Percentiles rank a stretch among this genome's conserved stretches.
Evolutionary conservation across 2,329 filamentous ascomycete genomes (phyloP).

Genomic region (Fusarium pseudoanthophilum): DNA sequence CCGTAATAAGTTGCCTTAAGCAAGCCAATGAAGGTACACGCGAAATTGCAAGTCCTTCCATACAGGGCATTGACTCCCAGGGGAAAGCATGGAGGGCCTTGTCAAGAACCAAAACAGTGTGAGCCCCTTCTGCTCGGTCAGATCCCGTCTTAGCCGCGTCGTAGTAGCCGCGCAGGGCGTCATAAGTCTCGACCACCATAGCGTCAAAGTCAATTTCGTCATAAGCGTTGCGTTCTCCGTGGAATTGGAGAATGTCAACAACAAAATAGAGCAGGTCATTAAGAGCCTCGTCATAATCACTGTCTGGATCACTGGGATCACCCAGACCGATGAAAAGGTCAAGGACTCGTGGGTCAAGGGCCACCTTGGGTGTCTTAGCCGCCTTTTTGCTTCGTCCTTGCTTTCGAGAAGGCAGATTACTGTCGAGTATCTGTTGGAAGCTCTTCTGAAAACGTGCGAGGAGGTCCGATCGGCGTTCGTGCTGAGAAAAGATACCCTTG

Average conservation of each 20-base stretch:
- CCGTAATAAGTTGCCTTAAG: constrained; percentile 78
- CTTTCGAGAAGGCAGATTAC: constrained; percentile 84
- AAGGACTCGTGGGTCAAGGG: constrained; percentile 72
- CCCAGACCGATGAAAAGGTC: constrained; percentile 91
- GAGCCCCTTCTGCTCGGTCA: constrained; percentile 59
- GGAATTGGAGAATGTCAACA: constrained; percentile 95
- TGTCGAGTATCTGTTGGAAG: constrained; percentile 83
- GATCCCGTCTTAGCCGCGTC: constrained; percentile 55
- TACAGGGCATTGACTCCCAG: constrained; percentile 93
- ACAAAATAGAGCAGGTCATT: constrained; percentile 96
- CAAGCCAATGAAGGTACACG: constrained; percentile 88
- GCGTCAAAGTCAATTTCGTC: constrained; percentile 96
- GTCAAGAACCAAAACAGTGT: constrained; percentile 91
- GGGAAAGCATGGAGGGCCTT: constrained; percentile 91
- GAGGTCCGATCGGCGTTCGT: constrained; percentile 69
- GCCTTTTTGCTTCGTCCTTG: constrained; percentile 67
- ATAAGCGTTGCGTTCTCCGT: constrained; percentile 95
- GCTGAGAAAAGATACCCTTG: constrained; percentile 89
- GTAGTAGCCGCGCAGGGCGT: constrained; percentile 85
- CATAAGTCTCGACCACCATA: constrained; percentile 88
- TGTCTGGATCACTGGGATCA: constrained; percentile 72
- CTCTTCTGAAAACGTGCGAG: constrained; percentile 80
- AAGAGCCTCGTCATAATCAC: constrained; percentile 87
- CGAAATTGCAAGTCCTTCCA: constrained; percentile 82
- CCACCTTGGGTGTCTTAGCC: constrained; percentile 55